phyloP scores from a whole-genome alignment of 768 basidiomycete species.

The Tricholoma terreum region DNA sequence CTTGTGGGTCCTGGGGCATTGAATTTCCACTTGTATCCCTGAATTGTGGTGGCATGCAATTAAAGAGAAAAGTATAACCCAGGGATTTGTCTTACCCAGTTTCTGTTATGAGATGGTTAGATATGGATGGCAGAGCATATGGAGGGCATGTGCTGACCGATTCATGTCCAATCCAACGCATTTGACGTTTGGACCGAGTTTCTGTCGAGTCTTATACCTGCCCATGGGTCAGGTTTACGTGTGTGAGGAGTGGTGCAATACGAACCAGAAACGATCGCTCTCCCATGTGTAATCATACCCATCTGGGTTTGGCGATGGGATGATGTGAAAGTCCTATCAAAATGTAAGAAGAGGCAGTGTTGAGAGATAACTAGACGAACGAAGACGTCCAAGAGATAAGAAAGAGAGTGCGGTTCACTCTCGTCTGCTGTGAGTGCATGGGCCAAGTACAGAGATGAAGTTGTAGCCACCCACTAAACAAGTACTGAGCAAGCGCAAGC shows the following conservation, averaged over 20 bases:
- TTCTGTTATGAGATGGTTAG: constrained; percentile 36
- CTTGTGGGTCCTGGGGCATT: constrained; percentile 18
- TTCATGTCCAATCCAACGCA: constrained; percentile 81
- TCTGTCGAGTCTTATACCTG: constrained; percentile 72
- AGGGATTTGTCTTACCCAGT: constrained; percentile 45
- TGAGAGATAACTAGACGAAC: constrained; percentile 30
- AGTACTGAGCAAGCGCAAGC: constrained; percentile 7
- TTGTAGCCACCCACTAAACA: constrained; percentile 74
- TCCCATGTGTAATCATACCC: constrained; percentile 78
- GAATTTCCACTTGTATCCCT: constrained; percentile 74
- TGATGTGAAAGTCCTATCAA: constrained; percentile 58
- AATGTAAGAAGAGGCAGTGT: background rate
- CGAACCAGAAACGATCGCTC: constrained; percentile 60
- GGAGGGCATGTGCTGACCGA: constrained; percentile 36
- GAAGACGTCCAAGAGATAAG: constrained; percentile 49
- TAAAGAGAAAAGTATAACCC: background rate
- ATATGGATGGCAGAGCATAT: background rate
- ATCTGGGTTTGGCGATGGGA: constrained; percentile 68
- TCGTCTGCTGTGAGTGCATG: constrained; percentile 61
- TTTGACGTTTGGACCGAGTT: constrained; percentile 41
- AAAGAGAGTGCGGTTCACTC: constrained; percentile 44
- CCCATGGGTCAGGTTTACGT: background rate
- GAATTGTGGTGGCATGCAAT: background rate
- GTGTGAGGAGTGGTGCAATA: background rate
- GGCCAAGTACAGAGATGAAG: constrained; percentile 67